A percentile compares a stretch with the other conserved stretches of the same genome.
phyloP scores from a whole-genome alignment of 2,329 filamentous ascomycete species.

The Fusarium sublunatum region DNA sequence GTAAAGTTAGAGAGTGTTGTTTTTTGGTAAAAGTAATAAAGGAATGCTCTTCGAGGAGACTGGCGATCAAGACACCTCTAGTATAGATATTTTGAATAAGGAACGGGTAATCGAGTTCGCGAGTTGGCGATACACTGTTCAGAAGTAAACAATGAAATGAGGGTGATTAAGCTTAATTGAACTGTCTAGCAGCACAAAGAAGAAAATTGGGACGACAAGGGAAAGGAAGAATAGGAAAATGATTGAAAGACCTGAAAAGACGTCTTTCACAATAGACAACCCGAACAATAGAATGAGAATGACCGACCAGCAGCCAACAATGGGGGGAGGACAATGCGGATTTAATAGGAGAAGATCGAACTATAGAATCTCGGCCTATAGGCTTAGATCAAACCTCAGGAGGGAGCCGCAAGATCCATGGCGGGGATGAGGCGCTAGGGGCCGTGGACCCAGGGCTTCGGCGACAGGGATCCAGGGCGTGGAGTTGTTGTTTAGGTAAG shows the following conservation, averaged over 20 bases:
- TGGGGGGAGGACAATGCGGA: slow-evolving; percentile 30
- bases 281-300: slow-evolving; percentile 46
- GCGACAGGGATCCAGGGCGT: slow-evolving; percentile 31
- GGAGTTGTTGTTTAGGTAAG: slow-evolving; percentile 24
- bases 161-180: slow-evolving; percentile 41
- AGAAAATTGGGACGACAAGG: slow-evolving; percentile 30
- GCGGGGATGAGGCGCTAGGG: slow-evolving; percentile 43
- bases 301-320: slow-evolving; percentile 39
- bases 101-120: slow-evolving; percentile 25
- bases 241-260: slow-evolving; percentile 42
- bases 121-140: slow-evolving; percentile 34
- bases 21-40: slow-evolving; percentile 31
- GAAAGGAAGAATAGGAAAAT: slow-evolving; percentile 42
- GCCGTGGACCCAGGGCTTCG: slow-evolving; percentile 36
- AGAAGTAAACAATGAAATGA: slow-evolving; percentile 36
- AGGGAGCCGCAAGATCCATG: slow-evolving; percentile 48
- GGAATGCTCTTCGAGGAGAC: slow-evolving; percentile 43
- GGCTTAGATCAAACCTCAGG: slow-evolving; percentile 39
- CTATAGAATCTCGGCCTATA: slow-evolving; percentile 36
- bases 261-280: slow-evolving; percentile 44
- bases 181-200: slow-evolving; percentile 45
- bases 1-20: slow-evolving; percentile 28
- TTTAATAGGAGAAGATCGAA: slow-evolving; percentile 46
- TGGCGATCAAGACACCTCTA: slow-evolving; percentile 50
- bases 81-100: slow-evolving; percentile 32